A percentile compares a stretch with the other conserved stretches of the same genome.
Conservation (phyloP, 192 early-diverging fungal species). For the Backusella psychrophila region DNA sequence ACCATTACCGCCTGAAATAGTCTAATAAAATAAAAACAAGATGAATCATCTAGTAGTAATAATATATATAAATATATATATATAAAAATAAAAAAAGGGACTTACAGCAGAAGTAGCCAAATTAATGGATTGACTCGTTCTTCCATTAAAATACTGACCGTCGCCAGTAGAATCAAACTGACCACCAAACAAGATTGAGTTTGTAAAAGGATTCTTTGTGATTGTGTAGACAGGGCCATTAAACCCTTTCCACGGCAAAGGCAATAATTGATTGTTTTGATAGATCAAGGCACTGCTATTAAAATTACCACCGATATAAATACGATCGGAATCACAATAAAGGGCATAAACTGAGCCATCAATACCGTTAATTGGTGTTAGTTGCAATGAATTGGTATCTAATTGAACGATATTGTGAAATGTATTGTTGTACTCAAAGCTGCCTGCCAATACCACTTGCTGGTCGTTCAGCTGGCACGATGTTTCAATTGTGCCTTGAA, state of each 20-base stretch:
- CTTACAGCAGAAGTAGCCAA: constrained; percentile 38
- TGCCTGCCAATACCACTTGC: constrained; percentile 18
- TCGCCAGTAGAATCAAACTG: constrained; percentile 65
- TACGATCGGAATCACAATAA: constrained; percentile 23
- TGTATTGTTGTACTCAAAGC: constrained; percentile 16
- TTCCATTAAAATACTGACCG: constrained; percentile 50
- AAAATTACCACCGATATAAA: constrained; percentile 34
- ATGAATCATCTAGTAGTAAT: not conserved
- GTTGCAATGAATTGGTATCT: not conserved
- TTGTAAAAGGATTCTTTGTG: constrained; percentile 38
- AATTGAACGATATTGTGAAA: constrained; percentile 26
- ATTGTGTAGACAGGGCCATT: constrained; percentile 67
- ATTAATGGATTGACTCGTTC: constrained; percentile 50
- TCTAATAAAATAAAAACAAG: constrained; percentile 1
- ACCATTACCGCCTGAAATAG: constrained; percentile 51
- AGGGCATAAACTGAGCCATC: constrained; percentile 34
- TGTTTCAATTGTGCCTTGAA: constrained; percentile 23
- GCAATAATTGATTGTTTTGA: constrained; percentile 37
- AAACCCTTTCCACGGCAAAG: constrained; percentile 65
- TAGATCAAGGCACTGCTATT: constrained; percentile 18
- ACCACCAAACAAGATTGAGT: constrained; percentile 65
- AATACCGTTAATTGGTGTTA: constrained; percentile 24
- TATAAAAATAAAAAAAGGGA: not conserved
- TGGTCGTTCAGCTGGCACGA: constrained; percentile 8
- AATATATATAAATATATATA: no score